Evolutionary conservation across 2,329 filamentous ascomycete genomes (phyloP).

Genomic region (Chrysoporthe puriensis): DNA sequence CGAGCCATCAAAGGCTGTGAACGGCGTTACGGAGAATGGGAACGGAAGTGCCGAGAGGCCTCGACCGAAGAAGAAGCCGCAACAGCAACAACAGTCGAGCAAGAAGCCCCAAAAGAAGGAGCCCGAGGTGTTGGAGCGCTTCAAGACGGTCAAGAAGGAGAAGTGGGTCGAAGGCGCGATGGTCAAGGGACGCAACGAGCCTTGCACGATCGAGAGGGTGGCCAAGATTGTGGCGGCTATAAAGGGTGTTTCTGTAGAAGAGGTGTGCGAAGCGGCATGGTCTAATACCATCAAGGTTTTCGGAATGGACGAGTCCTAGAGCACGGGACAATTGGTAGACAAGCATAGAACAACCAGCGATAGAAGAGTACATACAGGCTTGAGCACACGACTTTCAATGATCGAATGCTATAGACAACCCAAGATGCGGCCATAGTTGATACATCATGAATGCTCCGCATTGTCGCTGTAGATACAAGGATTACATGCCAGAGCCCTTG

Average conservation of each 20-base stretch:
- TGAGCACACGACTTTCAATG: background rate
- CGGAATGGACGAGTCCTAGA: slow-evolving; percentile 57
- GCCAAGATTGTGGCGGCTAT: slow-evolving; percentile 87
- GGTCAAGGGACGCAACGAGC: slow-evolving; percentile 95
- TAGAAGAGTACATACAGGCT: slow-evolving; percentile 1
- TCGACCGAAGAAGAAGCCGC: slow-evolving; percentile 34
- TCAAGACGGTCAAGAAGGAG: slow-evolving; percentile 92
- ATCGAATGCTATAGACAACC: background rate
- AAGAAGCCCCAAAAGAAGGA: slow-evolving; percentile 63
- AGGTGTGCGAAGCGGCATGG: slow-evolving; percentile 87
- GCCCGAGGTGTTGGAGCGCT: slow-evolving; percentile 70
- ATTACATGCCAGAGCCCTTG: slow-evolving; percentile 57
- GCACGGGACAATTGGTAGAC: slow-evolving; percentile 38
- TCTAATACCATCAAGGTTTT: slow-evolving; percentile 81
- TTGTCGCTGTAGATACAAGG: slow-evolving; percentile 11
- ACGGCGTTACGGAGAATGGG: slow-evolving; percentile 16
- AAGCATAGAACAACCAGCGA: slow-evolving; percentile 25
- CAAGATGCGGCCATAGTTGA: background rate
- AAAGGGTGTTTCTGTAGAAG: slow-evolving; percentile 77
- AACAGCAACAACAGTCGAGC: slow-evolving; percentile 35
- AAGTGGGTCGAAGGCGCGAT: slow-evolving; percentile 86
- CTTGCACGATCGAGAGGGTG: slow-evolving; percentile 82
- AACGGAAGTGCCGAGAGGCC: slow-evolving; percentile 21
- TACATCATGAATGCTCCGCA: slow-evolving; percentile 22
- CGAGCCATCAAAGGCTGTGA: background rate